These are phyloP conservation scores for Laburnicola sp. DNA, from an alignment of 2,329 filamentous ascomycete species.

Conservation along the genomic window DNA sequence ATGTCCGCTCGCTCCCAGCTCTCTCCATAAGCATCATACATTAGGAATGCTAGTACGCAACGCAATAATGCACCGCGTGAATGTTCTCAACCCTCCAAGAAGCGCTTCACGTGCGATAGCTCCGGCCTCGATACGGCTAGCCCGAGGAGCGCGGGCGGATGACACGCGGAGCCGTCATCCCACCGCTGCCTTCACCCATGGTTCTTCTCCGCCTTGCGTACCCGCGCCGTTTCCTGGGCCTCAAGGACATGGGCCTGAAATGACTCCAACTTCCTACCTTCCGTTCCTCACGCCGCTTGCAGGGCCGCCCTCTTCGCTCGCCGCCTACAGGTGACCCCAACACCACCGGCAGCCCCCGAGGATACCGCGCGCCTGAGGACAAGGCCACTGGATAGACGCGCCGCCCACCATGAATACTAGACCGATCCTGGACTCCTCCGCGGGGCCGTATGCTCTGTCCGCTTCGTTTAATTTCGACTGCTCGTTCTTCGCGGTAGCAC, in stretches of 20 bases:
- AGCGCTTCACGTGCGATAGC: conserved; percentile 1
- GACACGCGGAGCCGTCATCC: conserved; percentile 13
- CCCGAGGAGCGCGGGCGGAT: conserved; percentile 15
- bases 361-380: neutral
- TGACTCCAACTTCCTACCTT: conserved; percentile 18
- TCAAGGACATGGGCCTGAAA: conserved; percentile 28
- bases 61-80: no score
- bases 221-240: conserved; percentile 16
- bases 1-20: no score
- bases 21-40: no score
- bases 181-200: neutral
- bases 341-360: neutral
- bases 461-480: conserved; percentile 83
- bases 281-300: conserved; percentile 19
- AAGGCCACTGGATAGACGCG: neutral
- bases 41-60: no score
- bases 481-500: conserved; percentile 82
- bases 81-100: neutral
- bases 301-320: conserved; percentile 13
- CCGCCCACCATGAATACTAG: conserved; percentile 76
- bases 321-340: conserved; percentile 19
- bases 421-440: conserved; percentile 77
- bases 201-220: neutral
- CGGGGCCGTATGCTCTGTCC: conserved; percentile 75
- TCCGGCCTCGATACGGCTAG: neutral